A percentile compares a stretch with the other conserved stretches of the same genome.
Evolutionary conservation across 2,329 filamentous ascomycete genomes (phyloP).

Genomic region (Trichoderma polysporum): DNA sequence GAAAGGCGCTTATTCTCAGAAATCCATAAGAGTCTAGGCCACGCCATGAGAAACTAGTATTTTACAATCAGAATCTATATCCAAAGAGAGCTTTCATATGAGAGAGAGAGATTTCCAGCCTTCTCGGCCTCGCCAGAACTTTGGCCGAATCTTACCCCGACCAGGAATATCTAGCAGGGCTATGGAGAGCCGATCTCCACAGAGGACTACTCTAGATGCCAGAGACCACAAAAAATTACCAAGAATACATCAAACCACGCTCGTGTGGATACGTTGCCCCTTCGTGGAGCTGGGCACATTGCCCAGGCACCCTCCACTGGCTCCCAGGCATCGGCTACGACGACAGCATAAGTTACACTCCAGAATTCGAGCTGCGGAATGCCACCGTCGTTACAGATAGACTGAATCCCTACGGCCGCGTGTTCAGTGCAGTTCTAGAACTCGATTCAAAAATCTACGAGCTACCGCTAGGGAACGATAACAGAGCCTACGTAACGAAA

Average conservation of each 20-base stretch:
- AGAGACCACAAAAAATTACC: not conserved
- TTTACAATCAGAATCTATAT: not conserved
- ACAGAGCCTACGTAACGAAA: not conserved
- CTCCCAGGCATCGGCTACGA: not conserved
- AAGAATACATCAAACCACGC: not conserved
- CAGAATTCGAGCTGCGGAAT: not conserved
- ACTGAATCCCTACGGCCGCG: not conserved
- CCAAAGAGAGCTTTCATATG: not conserved
- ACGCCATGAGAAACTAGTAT: not conserved
- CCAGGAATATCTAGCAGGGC: not conserved
- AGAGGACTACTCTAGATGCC: not conserved
- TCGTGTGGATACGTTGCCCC: not conserved
- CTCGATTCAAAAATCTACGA: not conserved
- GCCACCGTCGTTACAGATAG: not conserved
- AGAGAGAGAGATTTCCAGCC: not conserved
- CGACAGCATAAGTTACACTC: too few species aligned
- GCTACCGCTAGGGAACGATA: not conserved
- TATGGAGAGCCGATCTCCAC: not conserved
- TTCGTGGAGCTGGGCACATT: not conserved
- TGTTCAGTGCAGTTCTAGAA: not conserved
- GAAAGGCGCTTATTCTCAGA: not conserved
- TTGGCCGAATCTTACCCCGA: not conserved
- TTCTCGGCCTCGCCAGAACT: not conserved
- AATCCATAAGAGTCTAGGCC: not conserved
- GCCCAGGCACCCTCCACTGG: not conserved